Evolutionary conservation across 148 eudicot species (phyloP), one percentile per base, ranked within the genome.

Genomic region (Chenopodium quinoa): DNA sequence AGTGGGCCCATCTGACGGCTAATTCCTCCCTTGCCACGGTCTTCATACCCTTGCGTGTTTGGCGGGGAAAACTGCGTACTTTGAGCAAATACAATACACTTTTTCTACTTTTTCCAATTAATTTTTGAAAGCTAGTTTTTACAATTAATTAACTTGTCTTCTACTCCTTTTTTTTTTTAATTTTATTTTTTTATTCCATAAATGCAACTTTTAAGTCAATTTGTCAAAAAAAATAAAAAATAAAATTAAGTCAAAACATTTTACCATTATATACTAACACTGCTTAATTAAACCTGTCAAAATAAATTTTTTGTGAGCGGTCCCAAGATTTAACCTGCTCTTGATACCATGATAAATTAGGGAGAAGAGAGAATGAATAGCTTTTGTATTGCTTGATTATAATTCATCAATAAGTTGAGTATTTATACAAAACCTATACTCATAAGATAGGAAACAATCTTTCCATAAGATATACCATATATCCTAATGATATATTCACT

Each of bases 31-130:
- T 73, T 78, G 81, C 58, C 16, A 25, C 22, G 81, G 81, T 83
- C 78, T 50, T 73, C 82, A 54, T 52, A 40, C 75, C 70, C 79
- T 83, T 80, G 83, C 86, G 83, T 84, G 86, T 80, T 84, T 80
- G 80, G 80, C 83, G 80, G 83, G 80, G 40, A 27, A 74, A 68
- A 83, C 9, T 27, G 19, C 12, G 44, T 13, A 13, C 20, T 25
- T 29, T 32, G 9, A 64, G n/a, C 29, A 46, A 17, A 48, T 2
- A 56, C 17, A 12, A 54, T 52, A 44, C 50, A 32, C 50, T 63
- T 78, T 78, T 66, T n/a, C 14, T 9, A 9, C 3, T 79, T 65
- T 37, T 56, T 67, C 19, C 22, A 50, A 29, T 72, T 25, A 7
- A 56, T 72, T 17, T 31, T 31, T 31, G 32, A 31, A 31, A 31